These are phyloP conservation scores for Xylaria sp. DNA, from an alignment of 2,329 filamentous ascomycete genomes.

Conservation along the genomic window DNA sequence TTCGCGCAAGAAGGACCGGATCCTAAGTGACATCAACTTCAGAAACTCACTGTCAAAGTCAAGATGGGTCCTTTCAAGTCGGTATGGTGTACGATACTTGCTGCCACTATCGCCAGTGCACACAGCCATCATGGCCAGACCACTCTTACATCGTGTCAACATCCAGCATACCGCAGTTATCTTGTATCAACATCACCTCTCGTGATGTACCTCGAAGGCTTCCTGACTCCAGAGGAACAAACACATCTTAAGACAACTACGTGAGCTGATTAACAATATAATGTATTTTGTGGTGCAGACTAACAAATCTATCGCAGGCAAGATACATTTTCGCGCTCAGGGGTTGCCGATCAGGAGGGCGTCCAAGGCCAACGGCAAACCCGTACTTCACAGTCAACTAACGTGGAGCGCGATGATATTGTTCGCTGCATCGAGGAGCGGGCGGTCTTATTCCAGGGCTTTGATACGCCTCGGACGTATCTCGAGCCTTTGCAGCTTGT, in stretches of 20 bases:
- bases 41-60: background rate
- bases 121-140: slow-evolving; percentile 39
- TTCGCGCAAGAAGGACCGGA: background rate
- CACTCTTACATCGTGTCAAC: slow-evolving; percentile 44
- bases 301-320: slow-evolving; percentile 48
- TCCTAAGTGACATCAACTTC: background rate
- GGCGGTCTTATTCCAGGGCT: slow-evolving; percentile 59
- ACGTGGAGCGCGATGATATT: slow-evolving; percentile 55
- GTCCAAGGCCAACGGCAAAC: slow-evolving; percentile 52
- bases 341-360: slow-evolving; percentile 52
- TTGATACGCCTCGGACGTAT: slow-evolving; percentile 51
- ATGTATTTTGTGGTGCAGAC: background rate
- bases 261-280: slow-evolving; percentile 41
- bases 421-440: slow-evolving; percentile 61
- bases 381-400: slow-evolving; percentile 60
- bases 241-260: slow-evolving; percentile 51
- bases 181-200: slow-evolving; percentile 53
- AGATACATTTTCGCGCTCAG: slow-evolving; percentile 58
- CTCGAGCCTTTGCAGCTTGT: slow-evolving; percentile 62
- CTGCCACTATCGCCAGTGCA: slow-evolving; percentile 36
- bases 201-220: slow-evolving; percentile 54
- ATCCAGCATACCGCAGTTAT: slow-evolving; percentile 50
- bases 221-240: slow-evolving; percentile 52
- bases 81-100: slow-evolving; percentile 38
- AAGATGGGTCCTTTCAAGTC: slow-evolving; percentile 41